These are phyloP conservation scores for Datura wrightii DNA, from an alignment of 257 asterid species.

Conservation along the genomic window DNA sequence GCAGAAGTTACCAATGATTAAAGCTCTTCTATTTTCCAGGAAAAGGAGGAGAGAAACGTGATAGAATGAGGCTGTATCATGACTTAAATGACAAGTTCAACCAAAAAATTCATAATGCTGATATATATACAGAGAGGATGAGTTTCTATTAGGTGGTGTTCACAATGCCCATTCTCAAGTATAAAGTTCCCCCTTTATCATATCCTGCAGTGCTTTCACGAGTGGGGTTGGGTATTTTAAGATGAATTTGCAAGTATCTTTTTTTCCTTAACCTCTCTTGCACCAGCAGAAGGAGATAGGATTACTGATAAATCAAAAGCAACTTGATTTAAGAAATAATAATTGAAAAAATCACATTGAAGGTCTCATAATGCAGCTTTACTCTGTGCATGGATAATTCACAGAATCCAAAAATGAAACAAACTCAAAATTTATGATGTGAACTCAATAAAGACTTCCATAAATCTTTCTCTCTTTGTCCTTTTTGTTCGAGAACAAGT, in stretches of 20 bases:
- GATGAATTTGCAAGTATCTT: background rate
- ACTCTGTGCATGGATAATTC: conserved; percentile 7
- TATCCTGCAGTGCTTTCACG: background rate
- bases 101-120: background rate
- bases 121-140: background rate
- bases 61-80: background rate
- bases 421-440: background rate
- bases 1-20: background rate
- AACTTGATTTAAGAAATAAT: background rate
- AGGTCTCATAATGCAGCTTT: background rate
- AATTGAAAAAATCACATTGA: background rate
- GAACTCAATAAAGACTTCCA: background rate
- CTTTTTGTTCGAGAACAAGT: background rate
- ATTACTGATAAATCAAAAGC: background rate
- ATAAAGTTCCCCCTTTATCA: background rate
- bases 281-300: background rate
- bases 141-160: background rate
- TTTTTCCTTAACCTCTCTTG: background rate
- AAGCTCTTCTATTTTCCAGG: background rate
- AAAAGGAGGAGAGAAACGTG: background rate
- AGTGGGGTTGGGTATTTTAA: background rate
- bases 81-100: background rate
- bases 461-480: background rate
- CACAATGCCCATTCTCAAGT: background rate
- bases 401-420: background rate